Evolutionary conservation across 2,329 filamentous ascomycete species (phyloP), one percentile per base, ranked within the genome.

Genomic region (Nemania sp.): DNA sequence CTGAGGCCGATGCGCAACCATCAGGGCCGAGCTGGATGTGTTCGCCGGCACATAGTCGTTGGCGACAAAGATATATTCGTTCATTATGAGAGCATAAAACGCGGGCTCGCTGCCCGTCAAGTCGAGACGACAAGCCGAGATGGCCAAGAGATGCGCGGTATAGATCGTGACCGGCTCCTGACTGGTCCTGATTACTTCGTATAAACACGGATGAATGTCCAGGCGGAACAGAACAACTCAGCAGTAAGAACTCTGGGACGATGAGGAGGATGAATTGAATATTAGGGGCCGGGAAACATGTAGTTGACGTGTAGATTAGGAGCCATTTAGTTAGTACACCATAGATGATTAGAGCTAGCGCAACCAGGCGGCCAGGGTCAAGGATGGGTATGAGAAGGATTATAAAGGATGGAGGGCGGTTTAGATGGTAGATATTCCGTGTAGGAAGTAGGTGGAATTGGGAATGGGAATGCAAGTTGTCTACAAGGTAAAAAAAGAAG

Each of bases 21-120:
- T 57, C 55, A 70, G 62, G 57, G 54, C 51, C 50, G 66, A 59
- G 49, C 64, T 66, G 1, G 63, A 56, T 20, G 66, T 43, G 58
- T 32, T 59, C 54, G 55, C 52, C 29, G 64, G 61, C 43, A 54
- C 57, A 60, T 69, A 61, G 39, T 60, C 63, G 39, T 65, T 64
- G 18, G 66, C 56, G 18, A 64, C 53, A 53, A 70, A 70, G n/a
- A 65, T 65, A 54, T 66, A 71, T 40, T 71, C 68, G 57, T 61
- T 66, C 68, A 71, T 71, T 29, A 48, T 55, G 57, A 32, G 20
- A 29, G 7, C 10, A 34, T 45, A 17, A 45, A 32, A 34, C 34
- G 45, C 54, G 54, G 58, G 62, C 62, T 63, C 64, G 54, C 48
- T 56, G 57, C 53, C 56, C 57, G 37, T 49, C 47, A 37, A 49